A percentile compares a stretch with the other conserved stretches of the same genome.
These are phyloP conservation scores for Podaxis sp. DNA, from an alignment of 768 basidiomycete species.

Conservation along the genomic window DNA sequence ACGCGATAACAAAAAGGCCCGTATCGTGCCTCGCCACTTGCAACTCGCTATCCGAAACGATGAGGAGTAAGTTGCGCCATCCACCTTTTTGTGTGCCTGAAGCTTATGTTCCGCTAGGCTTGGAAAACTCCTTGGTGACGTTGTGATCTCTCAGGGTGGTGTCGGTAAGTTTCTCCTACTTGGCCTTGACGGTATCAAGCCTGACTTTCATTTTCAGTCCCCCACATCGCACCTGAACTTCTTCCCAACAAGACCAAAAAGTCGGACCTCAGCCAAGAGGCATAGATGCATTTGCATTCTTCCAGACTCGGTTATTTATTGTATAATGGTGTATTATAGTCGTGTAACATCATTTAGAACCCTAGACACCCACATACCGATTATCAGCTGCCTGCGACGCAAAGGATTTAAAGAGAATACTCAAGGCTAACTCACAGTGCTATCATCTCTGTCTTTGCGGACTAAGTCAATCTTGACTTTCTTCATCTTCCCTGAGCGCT, in stretches of 20 bases:
- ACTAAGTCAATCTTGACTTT: constrained; percentile 36
- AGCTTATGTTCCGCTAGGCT: constrained; percentile 39
- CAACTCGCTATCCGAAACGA: constrained; percentile 93
- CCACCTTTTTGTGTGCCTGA: not conserved
- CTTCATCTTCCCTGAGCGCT: constrained; percentile 47
- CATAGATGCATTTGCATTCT: not conserved
- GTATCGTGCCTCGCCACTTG: constrained; percentile 91
- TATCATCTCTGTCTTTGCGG: not conserved
- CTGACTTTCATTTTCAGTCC: constrained; percentile 66
- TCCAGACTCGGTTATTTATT: constrained; percentile 5
- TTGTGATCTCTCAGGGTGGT: constrained; percentile 91
- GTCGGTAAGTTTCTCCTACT: constrained; percentile 41
- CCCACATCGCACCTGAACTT: constrained; percentile 59
- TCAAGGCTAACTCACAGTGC: not conserved
- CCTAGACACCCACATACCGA: not conserved
- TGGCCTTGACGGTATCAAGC: not conserved
- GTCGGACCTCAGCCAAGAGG: constrained; percentile 9
- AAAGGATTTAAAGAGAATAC: too few relatives aligned
- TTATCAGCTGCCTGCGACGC: not conserved
- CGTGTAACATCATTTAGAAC: not conserved
- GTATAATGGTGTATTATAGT: constrained; percentile 10
- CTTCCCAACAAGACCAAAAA: constrained; percentile 12
- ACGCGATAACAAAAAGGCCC: constrained; percentile 84
- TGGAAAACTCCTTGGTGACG: constrained; percentile 80
- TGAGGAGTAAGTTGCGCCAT: constrained; percentile 56